phyloP scores from a whole-genome alignment of 140 eudicot species.

The Anethum foeniculum region DNA sequence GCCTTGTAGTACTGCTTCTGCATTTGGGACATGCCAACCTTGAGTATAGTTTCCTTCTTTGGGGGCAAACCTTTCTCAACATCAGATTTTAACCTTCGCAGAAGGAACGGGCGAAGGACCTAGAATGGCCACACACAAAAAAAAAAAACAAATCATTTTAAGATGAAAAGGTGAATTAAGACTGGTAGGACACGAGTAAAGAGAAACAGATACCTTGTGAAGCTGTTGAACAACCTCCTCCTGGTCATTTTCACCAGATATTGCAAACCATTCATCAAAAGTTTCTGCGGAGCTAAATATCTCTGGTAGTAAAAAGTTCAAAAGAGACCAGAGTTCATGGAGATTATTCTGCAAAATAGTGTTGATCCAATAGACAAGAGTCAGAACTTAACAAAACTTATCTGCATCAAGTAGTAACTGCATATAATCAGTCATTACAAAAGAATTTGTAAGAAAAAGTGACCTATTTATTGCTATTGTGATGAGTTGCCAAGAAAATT shows the following conservation, averaged over 20 bases:
- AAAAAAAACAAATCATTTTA: no score
- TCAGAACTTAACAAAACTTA: not conserved
- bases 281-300: constrained; percentile 97
- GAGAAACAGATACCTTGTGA: constrained; percentile 67
- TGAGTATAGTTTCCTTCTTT: constrained; percentile 92
- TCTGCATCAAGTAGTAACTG: not conserved
- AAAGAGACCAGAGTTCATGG: constrained; percentile 97
- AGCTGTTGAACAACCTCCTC: constrained; percentile 99
- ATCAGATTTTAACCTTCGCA: constrained; percentile 80
- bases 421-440: not conserved
- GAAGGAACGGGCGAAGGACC: constrained; percentile 84
- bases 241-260: constrained; percentile 95
- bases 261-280: constrained; percentile 97
- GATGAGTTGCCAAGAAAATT: not conserved
- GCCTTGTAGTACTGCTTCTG: constrained; percentile 91
- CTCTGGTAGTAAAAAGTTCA: constrained; percentile 96
- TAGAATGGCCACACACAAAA: constrained; percentile 4
- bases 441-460: not conserved
- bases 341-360: constrained; percentile 76
- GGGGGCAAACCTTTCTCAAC: constrained; percentile 99
- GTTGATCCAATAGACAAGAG: not conserved
- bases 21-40: constrained; percentile 98
- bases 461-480: not conserved
- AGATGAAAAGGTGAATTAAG: not conserved
- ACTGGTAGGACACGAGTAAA: not conserved